These are phyloP conservation scores for Gossypium schwendimanii DNA, from an alignment of 441 rosid species.

Conservation along the genomic window DNA sequence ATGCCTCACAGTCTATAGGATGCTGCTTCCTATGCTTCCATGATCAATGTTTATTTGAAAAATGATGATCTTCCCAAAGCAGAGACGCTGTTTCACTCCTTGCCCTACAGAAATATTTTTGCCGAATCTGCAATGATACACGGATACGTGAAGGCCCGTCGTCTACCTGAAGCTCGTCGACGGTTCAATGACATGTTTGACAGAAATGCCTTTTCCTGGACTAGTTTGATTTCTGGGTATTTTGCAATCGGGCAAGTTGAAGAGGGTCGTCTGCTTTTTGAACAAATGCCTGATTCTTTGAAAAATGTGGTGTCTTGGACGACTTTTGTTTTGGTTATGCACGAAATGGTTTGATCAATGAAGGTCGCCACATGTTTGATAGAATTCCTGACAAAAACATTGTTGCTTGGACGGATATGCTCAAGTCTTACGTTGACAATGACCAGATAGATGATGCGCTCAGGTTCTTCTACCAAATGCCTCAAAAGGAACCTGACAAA, in stretches of 20 bases:
- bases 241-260: conserved; percentile 22
- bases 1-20: conserved; percentile 23
- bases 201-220: conserved; percentile 35
- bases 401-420: conserved; percentile 36
- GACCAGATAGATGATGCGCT: conserved; percentile 25
- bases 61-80: conserved; percentile 22
- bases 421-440: conserved; percentile 31
- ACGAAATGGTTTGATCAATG: conserved; percentile 22
- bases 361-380: conserved; percentile 19
- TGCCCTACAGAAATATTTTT: conserved; percentile 24
- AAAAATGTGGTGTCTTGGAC: conserved; percentile 36
- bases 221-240: conserved; percentile 36
- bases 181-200: conserved; percentile 25
- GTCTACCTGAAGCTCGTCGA: conserved; percentile 20
- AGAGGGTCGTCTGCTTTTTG: conserved; percentile 27
- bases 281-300: conserved; percentile 21
- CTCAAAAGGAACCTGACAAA: too few species aligned
- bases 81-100: conserved; percentile 19
- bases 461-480: not conserved
- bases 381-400: conserved; percentile 29
- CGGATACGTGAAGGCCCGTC: conserved; percentile 24
- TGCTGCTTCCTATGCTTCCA: conserved; percentile 28
- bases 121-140: conserved; percentile 33
- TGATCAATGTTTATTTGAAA: conserved; percentile 30
- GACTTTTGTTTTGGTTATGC: conserved; percentile 27